Conservation (phyloP, 2,329 filamentous ascomycete genomes). For the Aspergillus fijiensis region DNA sequence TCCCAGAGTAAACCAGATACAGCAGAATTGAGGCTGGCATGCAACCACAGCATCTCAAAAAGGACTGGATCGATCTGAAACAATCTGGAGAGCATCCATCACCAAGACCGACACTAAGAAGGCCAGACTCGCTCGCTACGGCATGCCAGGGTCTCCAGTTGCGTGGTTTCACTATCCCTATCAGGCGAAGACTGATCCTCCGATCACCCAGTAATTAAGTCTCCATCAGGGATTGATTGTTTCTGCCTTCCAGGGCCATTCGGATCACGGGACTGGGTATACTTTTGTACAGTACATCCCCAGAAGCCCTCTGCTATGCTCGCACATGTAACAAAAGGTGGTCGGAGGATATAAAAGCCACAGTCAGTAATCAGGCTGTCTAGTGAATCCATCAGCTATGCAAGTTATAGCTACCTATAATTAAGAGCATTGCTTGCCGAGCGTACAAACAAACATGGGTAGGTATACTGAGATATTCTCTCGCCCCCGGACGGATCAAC, state of each 20-base stretch:
- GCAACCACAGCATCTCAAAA: not conserved
- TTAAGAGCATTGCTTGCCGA: no score
- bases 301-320: not conserved
- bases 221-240: no score
- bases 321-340: no score
- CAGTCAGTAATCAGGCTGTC: no score
- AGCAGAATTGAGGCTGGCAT: not conserved
- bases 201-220: not conserved
- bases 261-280: not conserved
- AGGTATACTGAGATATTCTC: no score
- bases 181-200: not conserved
- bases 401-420: no score
- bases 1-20: no score
- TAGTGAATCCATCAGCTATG: no score
- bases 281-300: no score
- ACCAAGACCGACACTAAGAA: not conserved
- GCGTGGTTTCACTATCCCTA: not conserved
- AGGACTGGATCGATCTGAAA: not conserved
- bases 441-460: not conserved
- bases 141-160: not conserved
- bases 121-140: not conserved
- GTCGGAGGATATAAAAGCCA: no score
- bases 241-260: no score
- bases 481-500: constrained; percentile 9
- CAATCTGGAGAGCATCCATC: not conserved